Conservation (phyloP, 164 flowering plant genomes). For the Magnolia sinica region DNA sequence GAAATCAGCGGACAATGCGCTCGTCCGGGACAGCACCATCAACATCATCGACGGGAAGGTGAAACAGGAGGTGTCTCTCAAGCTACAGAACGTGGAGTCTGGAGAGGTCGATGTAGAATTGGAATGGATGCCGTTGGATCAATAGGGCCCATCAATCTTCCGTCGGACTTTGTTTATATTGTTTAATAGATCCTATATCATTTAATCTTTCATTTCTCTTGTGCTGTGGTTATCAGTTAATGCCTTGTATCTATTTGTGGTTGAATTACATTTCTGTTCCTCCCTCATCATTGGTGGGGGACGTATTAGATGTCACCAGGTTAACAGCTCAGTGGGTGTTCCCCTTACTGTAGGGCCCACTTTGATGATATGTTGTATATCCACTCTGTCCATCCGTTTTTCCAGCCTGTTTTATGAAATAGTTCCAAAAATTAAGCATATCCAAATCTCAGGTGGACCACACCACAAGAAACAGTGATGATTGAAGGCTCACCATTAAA, state of each 20-base stretch:
- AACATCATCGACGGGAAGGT: conserved; percentile 82
- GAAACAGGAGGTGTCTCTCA: conserved; percentile 62
- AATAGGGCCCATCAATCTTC: conserved; percentile 31
- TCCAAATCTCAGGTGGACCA: too few species aligned
- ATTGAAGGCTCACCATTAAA: too few species aligned
- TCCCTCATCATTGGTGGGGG: not conserved
- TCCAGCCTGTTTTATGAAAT: too few species aligned
- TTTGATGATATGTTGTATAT: too few species aligned
- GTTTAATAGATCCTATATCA: not conserved
- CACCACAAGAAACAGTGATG: too few species aligned
- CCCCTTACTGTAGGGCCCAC: too few species aligned
- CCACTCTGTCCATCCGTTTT: too few species aligned
- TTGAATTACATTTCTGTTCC: not conserved
- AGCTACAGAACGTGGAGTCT: conserved; percentile 93
- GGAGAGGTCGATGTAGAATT: conserved; percentile 77
- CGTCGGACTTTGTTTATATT: not conserved
- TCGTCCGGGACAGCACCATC: conserved; percentile 72
- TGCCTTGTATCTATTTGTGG: not conserved
- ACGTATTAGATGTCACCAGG: too few species aligned
- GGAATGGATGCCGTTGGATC: conserved; percentile 87
- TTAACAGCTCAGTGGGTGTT: too few species aligned
- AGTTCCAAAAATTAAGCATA: too few species aligned
- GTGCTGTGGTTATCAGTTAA: not conserved
- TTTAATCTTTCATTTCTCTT: too few species aligned
- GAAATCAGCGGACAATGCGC: conserved; percentile 82